Conservation (phyloP, 805 yeast species). For the Candida hispaniensis region DNA sequence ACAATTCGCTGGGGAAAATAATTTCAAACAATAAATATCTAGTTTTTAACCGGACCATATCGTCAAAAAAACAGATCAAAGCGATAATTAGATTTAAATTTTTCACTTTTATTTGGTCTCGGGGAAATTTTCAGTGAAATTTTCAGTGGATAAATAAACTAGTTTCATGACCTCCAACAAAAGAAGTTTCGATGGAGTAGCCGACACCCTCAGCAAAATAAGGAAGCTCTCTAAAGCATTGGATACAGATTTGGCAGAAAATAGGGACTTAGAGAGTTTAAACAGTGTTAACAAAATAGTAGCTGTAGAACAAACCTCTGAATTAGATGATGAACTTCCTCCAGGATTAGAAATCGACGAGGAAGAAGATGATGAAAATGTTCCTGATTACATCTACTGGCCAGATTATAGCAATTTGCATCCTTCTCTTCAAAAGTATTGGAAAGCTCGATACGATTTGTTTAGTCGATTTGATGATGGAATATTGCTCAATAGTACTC, state of each 20-base stretch:
- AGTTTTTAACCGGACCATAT: conserved; percentile 81
- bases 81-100: neutral
- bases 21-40: conserved; percentile 77
- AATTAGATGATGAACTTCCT: neutral
- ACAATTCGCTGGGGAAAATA: conserved; percentile 44
- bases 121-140: neutral
- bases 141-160: neutral
- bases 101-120: neutral
- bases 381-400: conserved; percentile 3
- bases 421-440: conserved; percentile 16
- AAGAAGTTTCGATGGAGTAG: too few relatives aligned
- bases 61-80: neutral
- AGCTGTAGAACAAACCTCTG: too few relatives aligned
- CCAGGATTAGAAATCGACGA: neutral
- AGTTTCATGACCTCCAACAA: neutral
- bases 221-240: neutral
- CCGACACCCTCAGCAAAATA: conserved; percentile 2
- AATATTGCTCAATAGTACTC: conserved; percentile 53
- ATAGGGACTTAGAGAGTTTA: too few relatives aligned
- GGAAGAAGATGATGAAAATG: neutral
- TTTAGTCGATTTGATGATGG: conserved; percentile 61
- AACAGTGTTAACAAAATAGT: too few relatives aligned
- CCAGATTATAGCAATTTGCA: conserved; percentile 3
- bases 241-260: neutral
- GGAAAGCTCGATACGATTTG: conserved; percentile 40